Base-by-base conservation (phyloP, 106 monocot genomes). In the Apostasia shenzhenica region DNA sequence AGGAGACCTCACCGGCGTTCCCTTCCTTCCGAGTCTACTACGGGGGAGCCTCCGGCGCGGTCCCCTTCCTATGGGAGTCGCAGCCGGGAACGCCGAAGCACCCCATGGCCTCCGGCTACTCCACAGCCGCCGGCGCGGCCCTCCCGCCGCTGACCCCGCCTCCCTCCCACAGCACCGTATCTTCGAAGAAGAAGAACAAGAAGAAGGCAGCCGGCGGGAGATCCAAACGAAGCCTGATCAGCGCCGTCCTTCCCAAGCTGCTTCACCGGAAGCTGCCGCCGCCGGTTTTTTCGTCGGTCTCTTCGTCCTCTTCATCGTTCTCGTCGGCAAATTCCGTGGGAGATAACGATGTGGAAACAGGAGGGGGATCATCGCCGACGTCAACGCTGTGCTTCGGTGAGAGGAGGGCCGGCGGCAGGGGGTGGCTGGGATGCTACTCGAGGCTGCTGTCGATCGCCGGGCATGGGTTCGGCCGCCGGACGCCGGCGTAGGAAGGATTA, bases 51-150 rank as follows among this genome's bases (percentile, higher is more conserved):
- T 26, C 82, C 1, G 82, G 70, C 26, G 59, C 86, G 6, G 83
- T 91, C 2, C 91, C 91, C 1, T 91, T 91, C 70, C 7, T 61
- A 0, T 91, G 86, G 91, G 91, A 91, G 68, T 84, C 86, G 3
- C 67, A 77, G 47, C 86, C 91, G 3, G 91, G 91, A 5, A 91
- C 76, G 3, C 86, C 84, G 9, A 91, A 86, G 50, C 56, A 68
- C 55, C 50, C 50, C 50, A 50, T 50, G 50, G 8, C 50, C 57
- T 6, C 50, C 38, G 40, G 66, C 60, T 14, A 26, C 26, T 26
- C 26, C 26, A 4, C 60, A 8, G 2, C 48, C 57, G 8, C 50
- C 38, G 40, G 66, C 60, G 40, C 11, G 63, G 57, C 57, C 41
- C 42, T 74, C 51, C 86, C 84, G 38, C 79, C 83, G 3, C 81